Evolutionary conservation across 352 stramenopile genomes (phyloP).

Genomic region (Phytophthora colocasiae): DNA sequence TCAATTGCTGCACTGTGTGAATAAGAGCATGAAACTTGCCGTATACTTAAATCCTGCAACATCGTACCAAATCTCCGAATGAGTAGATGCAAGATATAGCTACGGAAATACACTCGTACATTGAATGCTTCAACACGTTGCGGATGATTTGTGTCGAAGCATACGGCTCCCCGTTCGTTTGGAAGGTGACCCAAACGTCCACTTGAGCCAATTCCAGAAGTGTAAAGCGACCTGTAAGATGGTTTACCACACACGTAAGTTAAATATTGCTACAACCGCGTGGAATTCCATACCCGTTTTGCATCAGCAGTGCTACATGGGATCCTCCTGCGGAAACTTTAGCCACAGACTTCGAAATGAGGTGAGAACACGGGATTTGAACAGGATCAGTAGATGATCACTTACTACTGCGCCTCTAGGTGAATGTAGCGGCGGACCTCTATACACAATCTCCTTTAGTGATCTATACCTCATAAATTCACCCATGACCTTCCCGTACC

Average conservation of each 20-base stretch:
- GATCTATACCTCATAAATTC: neutral
- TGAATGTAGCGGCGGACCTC: conserved; percentile 67
- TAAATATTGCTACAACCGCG: neutral
- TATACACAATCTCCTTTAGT: conserved; percentile 14
- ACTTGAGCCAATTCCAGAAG: conserved; percentile 85
- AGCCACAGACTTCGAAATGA: conserved; percentile 52
- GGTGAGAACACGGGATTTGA: neutral
- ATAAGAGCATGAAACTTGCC: conserved; percentile 73
- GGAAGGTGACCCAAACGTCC: conserved; percentile 84
- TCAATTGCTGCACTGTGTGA: conserved; percentile 90
- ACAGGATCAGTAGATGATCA: neutral
- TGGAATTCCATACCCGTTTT: conserved; percentile 65
- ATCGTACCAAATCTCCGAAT: neutral
- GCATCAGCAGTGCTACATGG: conserved; percentile 83
- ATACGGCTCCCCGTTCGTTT: conserved; percentile 56
- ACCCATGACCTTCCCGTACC: conserved; percentile 34
- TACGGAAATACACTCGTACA: conserved; percentile 26
- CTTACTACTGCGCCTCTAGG: conserved; percentile 60
- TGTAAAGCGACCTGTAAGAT: conserved; percentile 82
- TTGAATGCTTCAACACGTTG: conserved; percentile 62
- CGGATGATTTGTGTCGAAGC: conserved; percentile 73
- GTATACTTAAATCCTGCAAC: conserved; percentile 48
- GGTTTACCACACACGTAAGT: neutral
- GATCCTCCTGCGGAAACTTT: conserved; percentile 79
- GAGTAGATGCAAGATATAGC: conserved; percentile 16